Evolutionary conservation across 495 filamentous ascomycete species (phyloP).

Genomic region (Glonium stellatum): DNA sequence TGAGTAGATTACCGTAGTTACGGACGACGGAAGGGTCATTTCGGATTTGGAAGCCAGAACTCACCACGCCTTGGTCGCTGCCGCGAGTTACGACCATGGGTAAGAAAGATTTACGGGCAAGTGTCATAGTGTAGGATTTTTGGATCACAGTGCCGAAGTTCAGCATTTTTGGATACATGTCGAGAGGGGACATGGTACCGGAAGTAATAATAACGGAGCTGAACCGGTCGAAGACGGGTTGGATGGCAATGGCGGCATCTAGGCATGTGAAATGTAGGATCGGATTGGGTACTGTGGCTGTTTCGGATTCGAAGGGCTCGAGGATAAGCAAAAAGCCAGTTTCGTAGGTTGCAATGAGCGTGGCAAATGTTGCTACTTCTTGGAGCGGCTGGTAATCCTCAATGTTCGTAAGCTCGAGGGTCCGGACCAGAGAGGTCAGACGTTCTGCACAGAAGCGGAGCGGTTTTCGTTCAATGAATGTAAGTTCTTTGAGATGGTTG

Average conservation of each 20-base stretch:
- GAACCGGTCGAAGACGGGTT: slow-evolving; percentile 95
- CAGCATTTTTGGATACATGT: slow-evolving; percentile 99
- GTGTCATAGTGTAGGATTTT: slow-evolving; percentile 95
- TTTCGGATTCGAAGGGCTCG: slow-evolving; percentile 93
- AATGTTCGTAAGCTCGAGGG: slow-evolving; percentile 92
- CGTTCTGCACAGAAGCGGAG: slow-evolving; percentile 93
- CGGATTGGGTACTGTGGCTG: slow-evolving; percentile 91
- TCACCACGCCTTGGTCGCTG: slow-evolving; percentile 84
- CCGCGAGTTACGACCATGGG: slow-evolving; percentile 97
- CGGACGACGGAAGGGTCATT: slow-evolving; percentile 91
- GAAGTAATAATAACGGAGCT: slow-evolving; percentile 98
- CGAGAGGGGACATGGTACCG: slow-evolving; percentile 89
- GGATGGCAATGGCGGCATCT: slow-evolving; percentile 97
- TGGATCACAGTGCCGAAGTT: slow-evolving; percentile 85
- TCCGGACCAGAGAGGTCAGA: slow-evolving; percentile 87
- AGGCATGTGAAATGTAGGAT: slow-evolving; percentile 93
- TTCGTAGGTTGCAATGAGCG: slow-evolving; percentile 92
- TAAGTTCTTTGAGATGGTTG: slow-evolving; percentile 85
- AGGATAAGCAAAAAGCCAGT: slow-evolving; percentile 94
- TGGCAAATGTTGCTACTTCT: slow-evolving; percentile 98
- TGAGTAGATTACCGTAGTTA: slow-evolving; percentile 88
- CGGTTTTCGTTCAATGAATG: slow-evolving; percentile 96
- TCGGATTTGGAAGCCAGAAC: slow-evolving; percentile 84
- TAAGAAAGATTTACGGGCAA: slow-evolving; percentile 89
- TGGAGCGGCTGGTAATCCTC: slow-evolving; percentile 96